phyloP scores from a whole-genome alignment of 2,329 filamentous ascomycete species.

The Colletotrichum lupini region DNA sequence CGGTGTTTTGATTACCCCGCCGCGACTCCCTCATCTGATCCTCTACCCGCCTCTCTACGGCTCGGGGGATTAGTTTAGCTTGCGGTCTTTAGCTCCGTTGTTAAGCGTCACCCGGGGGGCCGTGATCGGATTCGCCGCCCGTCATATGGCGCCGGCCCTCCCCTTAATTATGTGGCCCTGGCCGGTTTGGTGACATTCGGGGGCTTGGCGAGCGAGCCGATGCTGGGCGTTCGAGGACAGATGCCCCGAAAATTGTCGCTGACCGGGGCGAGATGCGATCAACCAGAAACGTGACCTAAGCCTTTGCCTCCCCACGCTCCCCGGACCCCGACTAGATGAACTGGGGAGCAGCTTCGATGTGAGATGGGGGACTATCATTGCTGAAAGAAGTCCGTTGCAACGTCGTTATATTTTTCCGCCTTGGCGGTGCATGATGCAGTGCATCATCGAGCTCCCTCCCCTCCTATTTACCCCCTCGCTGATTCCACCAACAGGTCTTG shows the following conservation, averaged over 20 bases:
- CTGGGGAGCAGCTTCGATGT: too few relatives aligned
- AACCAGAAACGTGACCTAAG: background rate
- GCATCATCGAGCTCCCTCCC: background rate
- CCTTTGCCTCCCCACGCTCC: background rate
- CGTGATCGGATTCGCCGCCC: background rate
- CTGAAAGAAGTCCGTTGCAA: background rate
- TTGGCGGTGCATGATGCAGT: slow-evolving; percentile 12
- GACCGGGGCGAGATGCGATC: background rate
- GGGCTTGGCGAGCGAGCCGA: background rate
- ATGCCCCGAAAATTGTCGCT: background rate
- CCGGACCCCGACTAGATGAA: too few relatives aligned
- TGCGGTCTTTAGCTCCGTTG: background rate
- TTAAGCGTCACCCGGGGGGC: too few relatives aligned
- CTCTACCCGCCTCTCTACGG: background rate
- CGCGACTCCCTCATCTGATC: background rate
- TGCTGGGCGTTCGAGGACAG: background rate
- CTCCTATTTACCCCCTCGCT: background rate
- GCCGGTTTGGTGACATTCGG: background rate
- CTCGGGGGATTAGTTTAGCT: background rate
- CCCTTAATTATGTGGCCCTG: background rate
- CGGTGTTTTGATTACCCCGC: background rate
- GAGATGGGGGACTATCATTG: background rate
- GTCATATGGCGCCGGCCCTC: background rate
- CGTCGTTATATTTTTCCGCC: slow-evolving; percentile 12
- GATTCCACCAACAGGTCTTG: background rate